Percentiles rank a stretch among this genome's conserved stretches.
These are phyloP conservation scores for Dalbergia cultrata DNA, from an alignment of 306 rosid genomes.

Conservation along the genomic window DNA sequence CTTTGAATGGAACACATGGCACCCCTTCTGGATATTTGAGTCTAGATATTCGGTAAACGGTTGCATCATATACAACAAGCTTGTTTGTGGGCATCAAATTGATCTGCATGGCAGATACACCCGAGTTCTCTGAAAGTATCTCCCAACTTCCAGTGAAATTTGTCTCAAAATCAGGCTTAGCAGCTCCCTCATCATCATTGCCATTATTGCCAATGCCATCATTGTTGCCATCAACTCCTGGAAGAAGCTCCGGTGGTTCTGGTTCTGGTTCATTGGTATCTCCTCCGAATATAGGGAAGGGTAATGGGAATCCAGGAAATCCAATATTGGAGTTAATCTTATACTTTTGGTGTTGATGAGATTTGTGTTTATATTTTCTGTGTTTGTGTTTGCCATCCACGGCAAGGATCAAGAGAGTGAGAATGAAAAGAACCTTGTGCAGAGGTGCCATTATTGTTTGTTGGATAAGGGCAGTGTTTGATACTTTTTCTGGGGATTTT, in stretches of 20 bases:
- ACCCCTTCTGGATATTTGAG: slow-evolving; percentile 52
- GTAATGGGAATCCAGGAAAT: not conserved
- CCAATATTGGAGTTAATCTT: not conserved
- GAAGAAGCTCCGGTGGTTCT: no score
- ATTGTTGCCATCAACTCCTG: no score
- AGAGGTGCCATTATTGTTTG: slow-evolving; percentile 58
- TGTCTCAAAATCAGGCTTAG: slow-evolving; percentile 40
- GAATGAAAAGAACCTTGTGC: slow-evolving; percentile 43
- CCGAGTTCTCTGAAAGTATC: slow-evolving; percentile 46
- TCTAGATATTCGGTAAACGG: slow-evolving; percentile 60
- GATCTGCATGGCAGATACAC: slow-evolving; percentile 83
- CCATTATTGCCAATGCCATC: not conserved
- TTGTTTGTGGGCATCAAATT: slow-evolving; percentile 77
- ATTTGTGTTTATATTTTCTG: not conserved
- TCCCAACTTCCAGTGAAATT: slow-evolving; percentile 59
- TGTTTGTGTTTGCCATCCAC: slow-evolving; percentile 15
- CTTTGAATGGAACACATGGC: slow-evolving; percentile 57
- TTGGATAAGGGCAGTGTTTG: not conserved
- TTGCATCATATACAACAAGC: slow-evolving; percentile 65
- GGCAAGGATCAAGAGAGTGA: slow-evolving; percentile 49
- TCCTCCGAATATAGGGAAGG: not conserved
- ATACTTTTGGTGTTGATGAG: not conserved
- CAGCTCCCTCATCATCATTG: not conserved
- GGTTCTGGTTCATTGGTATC: no score
- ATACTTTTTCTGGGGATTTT: not conserved